Conservation (phyloP, 805 yeast species). For the Candida bentonensis region DNA sequence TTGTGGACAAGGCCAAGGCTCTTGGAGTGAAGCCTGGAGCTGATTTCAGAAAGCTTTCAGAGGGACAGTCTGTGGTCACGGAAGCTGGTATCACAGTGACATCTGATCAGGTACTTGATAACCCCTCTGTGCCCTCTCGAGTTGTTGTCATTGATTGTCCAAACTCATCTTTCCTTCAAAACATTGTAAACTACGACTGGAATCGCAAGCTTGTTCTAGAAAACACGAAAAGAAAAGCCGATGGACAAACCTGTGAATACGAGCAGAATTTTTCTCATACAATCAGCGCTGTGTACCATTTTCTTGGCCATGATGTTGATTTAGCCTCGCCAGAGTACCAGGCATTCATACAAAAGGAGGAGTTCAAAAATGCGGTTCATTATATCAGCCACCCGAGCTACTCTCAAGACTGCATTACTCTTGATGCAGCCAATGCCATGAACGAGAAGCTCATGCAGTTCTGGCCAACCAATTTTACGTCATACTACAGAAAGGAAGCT, state of each 20-base stretch:
- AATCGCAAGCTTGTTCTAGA: neutral
- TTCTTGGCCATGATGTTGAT: slow-evolving; percentile 52
- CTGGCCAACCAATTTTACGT: slow-evolving; percentile 18
- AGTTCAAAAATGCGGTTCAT: slow-evolving; percentile 31
- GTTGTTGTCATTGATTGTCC: slow-evolving; percentile 68
- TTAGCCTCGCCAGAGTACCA: slow-evolving; percentile 13
- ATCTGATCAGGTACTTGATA: slow-evolving; percentile 63
- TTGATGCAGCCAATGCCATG: slow-evolving; percentile 36
- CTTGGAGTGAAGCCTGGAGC: slow-evolving; percentile 60
- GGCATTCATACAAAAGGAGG: slow-evolving; percentile 27
- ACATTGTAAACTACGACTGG: slow-evolving; percentile 12
- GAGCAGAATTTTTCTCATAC: slow-evolving; percentile 14
- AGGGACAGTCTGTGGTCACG: slow-evolving; percentile 42
- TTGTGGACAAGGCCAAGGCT: slow-evolving; percentile 45
- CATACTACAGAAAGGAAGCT: slow-evolving; percentile 9
- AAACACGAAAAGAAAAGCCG: slow-evolving; percentile 7
- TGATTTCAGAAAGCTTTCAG: slow-evolving; percentile 42
- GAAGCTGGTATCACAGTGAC: slow-evolving; percentile 42
- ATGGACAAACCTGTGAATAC: slow-evolving; percentile 1
- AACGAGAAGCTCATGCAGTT: slow-evolving; percentile 14
- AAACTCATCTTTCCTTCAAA: slow-evolving; percentile 27
- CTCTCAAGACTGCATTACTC: slow-evolving; percentile 47
- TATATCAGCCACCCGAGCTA: slow-evolving; percentile 59
- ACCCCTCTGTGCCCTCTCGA: slow-evolving; percentile 41
- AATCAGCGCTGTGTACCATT: slow-evolving; percentile 53